These are phyloP conservation scores for Pleurotus cornucopiae DNA, from an alignment of 768 basidiomycete genomes.

Conservation along the genomic window DNA sequence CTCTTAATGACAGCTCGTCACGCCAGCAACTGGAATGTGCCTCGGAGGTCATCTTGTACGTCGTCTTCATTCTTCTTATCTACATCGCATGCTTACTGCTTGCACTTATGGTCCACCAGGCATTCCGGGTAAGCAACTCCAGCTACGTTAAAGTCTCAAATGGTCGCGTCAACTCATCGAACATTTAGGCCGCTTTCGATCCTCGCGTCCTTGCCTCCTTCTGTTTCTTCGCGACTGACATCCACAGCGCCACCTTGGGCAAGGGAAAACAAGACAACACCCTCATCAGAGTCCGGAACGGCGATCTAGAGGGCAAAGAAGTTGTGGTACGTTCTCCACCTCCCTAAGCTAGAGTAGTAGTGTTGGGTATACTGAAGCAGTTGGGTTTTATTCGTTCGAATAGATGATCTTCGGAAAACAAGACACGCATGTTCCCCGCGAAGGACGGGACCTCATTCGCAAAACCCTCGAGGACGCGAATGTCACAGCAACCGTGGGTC, in stretches of 20 bases:
- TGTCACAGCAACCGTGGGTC: slow-evolving; percentile 62
- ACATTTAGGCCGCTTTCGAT: slow-evolving; percentile 79
- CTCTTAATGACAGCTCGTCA: background rate
- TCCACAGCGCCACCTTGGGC: slow-evolving; percentile 85
- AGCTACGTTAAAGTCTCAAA: too few relatives aligned
- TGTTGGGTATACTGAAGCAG: too few relatives aligned
- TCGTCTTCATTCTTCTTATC: slow-evolving; percentile 7
- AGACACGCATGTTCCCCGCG: slow-evolving; percentile 92
- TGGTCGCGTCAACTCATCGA: too few relatives aligned
- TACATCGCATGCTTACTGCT: background rate
- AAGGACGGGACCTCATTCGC: slow-evolving; percentile 82
- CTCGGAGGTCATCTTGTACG: slow-evolving; percentile 80
- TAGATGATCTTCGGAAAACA: slow-evolving; percentile 97
- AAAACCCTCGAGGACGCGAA: slow-evolving; percentile 78
- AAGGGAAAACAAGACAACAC: slow-evolving; percentile 83
- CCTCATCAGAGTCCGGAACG: slow-evolving; percentile 64
- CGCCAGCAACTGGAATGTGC: slow-evolving; percentile 83
- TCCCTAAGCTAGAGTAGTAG: background rate
- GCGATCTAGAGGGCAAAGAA: slow-evolving; percentile 77
- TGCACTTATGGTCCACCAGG: slow-evolving; percentile 21
- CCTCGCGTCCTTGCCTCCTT: slow-evolving; percentile 76
- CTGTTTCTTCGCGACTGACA: slow-evolving; percentile 95
- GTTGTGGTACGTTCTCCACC: slow-evolving; percentile 55
- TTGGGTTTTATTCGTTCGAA: background rate
- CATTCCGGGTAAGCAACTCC: slow-evolving; percentile 30